Conservation (phyloP, 768 basidiomycete genomes). For the Podaxis mareebaensis region DNA sequence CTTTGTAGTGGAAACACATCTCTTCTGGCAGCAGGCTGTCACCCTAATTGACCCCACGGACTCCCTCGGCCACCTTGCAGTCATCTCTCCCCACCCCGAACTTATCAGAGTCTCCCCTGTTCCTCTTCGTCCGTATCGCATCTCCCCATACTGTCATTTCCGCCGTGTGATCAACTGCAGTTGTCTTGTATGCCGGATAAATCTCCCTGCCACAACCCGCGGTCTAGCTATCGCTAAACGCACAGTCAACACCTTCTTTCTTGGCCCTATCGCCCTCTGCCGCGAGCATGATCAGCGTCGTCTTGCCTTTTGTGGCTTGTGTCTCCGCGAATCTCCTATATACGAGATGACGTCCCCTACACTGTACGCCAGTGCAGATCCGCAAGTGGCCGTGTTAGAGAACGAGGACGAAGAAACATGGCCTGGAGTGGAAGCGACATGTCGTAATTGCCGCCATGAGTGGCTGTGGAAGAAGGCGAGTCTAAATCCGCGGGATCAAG, state of each 20-base stretch:
- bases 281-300: slow-evolving; percentile 61
- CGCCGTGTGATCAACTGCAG: slow-evolving; percentile 53
- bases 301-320: slow-evolving; percentile 62
- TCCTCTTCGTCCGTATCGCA: slow-evolving; percentile 33
- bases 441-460: slow-evolving; percentile 64
- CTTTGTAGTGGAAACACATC: slow-evolving; percentile 62
- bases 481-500: slow-evolving; percentile 48
- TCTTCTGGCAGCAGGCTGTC: slow-evolving; percentile 70
- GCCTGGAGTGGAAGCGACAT: slow-evolving; percentile 66
- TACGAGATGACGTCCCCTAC: slow-evolving; percentile 30
- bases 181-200: slow-evolving; percentile 73
- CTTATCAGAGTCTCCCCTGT: slow-evolving; percentile 35
- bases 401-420: slow-evolving; percentile 76
- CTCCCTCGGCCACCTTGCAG: slow-evolving; percentile 46
- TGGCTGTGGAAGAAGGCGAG: slow-evolving; percentile 63
- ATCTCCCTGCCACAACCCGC: slow-evolving; percentile 47
- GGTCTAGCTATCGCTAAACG: slow-evolving; percentile 56
- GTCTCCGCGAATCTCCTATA: slow-evolving; percentile 61
- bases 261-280: slow-evolving; percentile 55
- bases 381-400: slow-evolving; percentile 51
- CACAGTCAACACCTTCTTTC: slow-evolving; percentile 36
- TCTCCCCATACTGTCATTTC: slow-evolving; percentile 61
- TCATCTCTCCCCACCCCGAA: slow-evolving; percentile 41
- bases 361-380: slow-evolving; percentile 18
- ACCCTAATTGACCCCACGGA: slow-evolving; percentile 64